Evolutionary conservation across 768 basidiomycete genomes (phyloP), one percentile per base, ranked within the genome.

Genomic region (Ramaria rubella): DNA sequence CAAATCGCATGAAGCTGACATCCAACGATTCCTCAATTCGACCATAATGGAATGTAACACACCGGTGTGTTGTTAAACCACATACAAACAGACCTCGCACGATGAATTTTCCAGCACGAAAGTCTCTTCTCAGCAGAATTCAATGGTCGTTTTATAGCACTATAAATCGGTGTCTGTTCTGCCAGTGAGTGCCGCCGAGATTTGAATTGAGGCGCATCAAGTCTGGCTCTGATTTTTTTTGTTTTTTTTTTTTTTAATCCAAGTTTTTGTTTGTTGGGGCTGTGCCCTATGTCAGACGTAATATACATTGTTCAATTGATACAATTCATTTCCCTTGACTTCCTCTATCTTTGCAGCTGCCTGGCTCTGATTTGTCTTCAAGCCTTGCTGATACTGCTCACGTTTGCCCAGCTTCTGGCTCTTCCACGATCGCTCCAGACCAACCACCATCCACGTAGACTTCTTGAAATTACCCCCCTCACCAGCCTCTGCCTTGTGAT

Each of bases 71-170:
- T 88, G 2, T 63, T 64, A 67, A 33, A 1, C 34, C n/a, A n/a
- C n/a, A 9, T 43, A 40, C 7, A 8, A 12, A 31, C 53, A 27
- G 24, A 62, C 36, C n/a, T 11, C 44, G 3, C 44, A 76, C 74
- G 69, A 64, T 31, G 80, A 67, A 60, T 82, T 82, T 15, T 80
- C 80, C 5, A 77, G 78, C 9, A 81, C 60, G 63, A 73, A 81
- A 40, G 81, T 67, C 29, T 77, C 70, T 24, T 65, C 66, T 34
- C 78, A 70, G 45, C 54, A 23, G 17, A 5, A 30, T 43, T 19
- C 33, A 45, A 40, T 1, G 40, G 11, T 42, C 54, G 17, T 53
- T 38, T 17, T n/a, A 70, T 60, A 57, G 75, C 65, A 66, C 68
- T 6, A 66, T 68, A 44, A 69, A 68, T 12, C 69, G 60, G 36